Base-by-base conservation (phyloP, 2,329 filamentous ascomycete species). In the Epichloe sibirici region DNA sequence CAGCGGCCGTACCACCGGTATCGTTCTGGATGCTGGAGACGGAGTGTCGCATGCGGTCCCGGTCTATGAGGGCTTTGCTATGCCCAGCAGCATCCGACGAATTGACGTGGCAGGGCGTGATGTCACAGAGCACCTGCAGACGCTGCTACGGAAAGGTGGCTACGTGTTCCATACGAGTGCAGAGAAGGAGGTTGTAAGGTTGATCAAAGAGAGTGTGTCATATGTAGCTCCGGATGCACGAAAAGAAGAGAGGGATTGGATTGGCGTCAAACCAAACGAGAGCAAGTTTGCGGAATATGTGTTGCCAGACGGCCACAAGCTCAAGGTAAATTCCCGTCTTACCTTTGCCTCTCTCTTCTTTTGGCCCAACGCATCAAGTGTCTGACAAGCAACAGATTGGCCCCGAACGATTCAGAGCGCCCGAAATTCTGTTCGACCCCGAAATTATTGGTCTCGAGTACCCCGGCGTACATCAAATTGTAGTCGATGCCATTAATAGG, bases 381-480 rank as follows among this genome's bases (percentile, higher is more conserved):
- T 48, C 60, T 67, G 51, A 66, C 57, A 44, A 34, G 23, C 5
- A 28, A 21, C 43, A 93, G 85, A 80, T 97, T 67, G 93, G 93
- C 47, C 81, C 90, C 55, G 93, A 98, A 71, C 83, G 93, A 48
- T 98, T 97, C 77, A 82, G 93, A 58, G 93, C 93, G 3, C 90
- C 93, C 1, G 93, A 98, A 69, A 97, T 98, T 61, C 79, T 98
- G 31, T 98, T 98, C 69, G 91, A 97, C 62, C 93, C 93, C 3
- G 93, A 97, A 65, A 85, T 98, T 61, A 95, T 98, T 61, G 90
- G 93, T 11, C 83, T 95, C 50, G 93, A 98, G 71, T 98, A 96
- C 72, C 88, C 90, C 5, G 93, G 93, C 55, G 86, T 98, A 52
- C 93, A 98, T 70, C 93, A 98, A 70, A 96, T 98, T 57, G 89